Evolutionary conservation across 2,329 filamentous ascomycete genomes (phyloP).

Genomic region (Diplodia corticola): DNA sequence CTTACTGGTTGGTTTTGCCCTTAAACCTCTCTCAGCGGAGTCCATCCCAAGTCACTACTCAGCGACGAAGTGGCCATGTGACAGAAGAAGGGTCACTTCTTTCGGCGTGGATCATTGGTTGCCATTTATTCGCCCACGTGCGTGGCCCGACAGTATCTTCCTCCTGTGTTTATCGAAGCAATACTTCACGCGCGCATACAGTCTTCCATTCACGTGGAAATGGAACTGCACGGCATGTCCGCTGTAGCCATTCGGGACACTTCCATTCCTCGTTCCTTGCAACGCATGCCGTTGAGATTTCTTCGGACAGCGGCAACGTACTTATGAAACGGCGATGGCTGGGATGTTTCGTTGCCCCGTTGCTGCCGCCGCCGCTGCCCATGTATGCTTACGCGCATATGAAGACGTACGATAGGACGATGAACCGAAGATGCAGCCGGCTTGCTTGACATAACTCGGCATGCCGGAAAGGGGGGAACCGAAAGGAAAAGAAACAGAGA

Average conservation of each 20-base stretch:
- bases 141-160: not conserved
- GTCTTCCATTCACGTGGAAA: not conserved
- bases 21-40: no score
- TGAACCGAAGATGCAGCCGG: not conserved
- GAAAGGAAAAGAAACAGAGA: not conserved
- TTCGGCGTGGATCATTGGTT: not conserved
- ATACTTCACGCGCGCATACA: not conserved
- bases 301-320: not conserved
- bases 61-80: not conserved
- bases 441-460: not conserved
- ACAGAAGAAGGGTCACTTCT: not conserved
- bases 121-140: not conserved
- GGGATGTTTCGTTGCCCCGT: not conserved
- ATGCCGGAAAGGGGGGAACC: not conserved
- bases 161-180: not conserved
- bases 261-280: not conserved
- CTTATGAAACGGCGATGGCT: not conserved
- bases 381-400: constrained; percentile 9
- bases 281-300: not conserved
- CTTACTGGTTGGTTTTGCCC: not conserved
- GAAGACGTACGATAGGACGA: not conserved
- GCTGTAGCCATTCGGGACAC: not conserved
- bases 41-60: not conserved
- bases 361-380: not conserved
- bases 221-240: not conserved